phyloP scores from a whole-genome alignment of 805 yeast genomes.

The Sungouiozyma ichnusensis region DNA sequence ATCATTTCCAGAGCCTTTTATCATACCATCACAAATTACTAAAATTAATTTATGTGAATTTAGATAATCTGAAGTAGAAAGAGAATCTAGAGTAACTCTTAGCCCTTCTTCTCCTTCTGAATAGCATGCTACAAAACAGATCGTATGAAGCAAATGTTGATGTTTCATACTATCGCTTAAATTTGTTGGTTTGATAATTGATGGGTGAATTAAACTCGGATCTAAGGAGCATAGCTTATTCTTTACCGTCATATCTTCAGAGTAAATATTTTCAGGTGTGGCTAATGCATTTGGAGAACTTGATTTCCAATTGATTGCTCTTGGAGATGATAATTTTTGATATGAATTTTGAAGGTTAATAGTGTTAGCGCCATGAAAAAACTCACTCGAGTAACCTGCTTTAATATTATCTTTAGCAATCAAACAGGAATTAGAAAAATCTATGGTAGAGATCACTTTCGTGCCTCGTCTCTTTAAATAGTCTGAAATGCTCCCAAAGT shows the following conservation, averaged over 20 bases:
- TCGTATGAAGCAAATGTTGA: constrained; percentile 57
- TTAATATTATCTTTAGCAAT: neutral
- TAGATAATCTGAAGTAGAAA: constrained; percentile 93
- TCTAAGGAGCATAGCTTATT: constrained; percentile 37
- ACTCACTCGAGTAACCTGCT: neutral
- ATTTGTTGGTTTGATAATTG: constrained; percentile 87
- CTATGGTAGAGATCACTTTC: neutral
- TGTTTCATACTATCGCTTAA: constrained; percentile 37
- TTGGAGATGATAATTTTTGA: neutral
- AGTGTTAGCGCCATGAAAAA: neutral
- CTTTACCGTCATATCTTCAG: neutral
- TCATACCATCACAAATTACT: constrained; percentile 85
- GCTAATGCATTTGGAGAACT: neutral
- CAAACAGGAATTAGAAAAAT: neutral
- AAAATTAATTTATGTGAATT: constrained; percentile 84
- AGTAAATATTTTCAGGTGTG: neutral
- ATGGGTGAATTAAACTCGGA: constrained; percentile 55
- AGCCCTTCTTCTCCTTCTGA: constrained; percentile 85
- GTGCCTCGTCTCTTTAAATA: neutral
- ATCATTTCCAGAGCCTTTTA: constrained; percentile 91
- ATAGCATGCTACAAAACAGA: constrained; percentile 82
- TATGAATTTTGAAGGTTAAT: neutral
- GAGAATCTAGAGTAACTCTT: constrained; percentile 80
- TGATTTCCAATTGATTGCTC: neutral
- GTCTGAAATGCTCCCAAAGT: neutral